These are phyloP conservation scores for Lyophyllum atratum DNA, from an alignment of 768 basidiomycete species.

Conservation along the genomic window DNA sequence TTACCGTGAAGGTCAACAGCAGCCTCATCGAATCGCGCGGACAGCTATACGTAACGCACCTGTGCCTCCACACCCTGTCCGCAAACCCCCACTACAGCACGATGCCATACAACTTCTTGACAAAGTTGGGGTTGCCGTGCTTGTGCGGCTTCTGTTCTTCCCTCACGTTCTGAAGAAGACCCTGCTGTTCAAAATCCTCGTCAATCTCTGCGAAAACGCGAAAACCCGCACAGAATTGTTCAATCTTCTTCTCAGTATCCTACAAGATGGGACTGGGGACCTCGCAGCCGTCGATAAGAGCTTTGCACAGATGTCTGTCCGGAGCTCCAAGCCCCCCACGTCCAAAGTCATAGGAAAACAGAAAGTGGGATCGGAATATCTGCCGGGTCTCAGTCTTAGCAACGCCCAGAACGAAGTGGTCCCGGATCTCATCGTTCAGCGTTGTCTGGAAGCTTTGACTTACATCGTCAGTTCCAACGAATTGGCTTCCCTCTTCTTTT, in stretches of 20 bases:
- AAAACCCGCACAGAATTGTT: slow-evolving; percentile 91
- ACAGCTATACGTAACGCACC: slow-evolving; percentile 31
- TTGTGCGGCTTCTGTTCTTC: slow-evolving; percentile 94
- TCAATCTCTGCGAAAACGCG: slow-evolving; percentile 94
- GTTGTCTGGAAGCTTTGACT: slow-evolving; percentile 88
- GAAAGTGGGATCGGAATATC: slow-evolving; percentile 55
- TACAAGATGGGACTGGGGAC: slow-evolving; percentile 95
- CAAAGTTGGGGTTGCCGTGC: slow-evolving; percentile 82
- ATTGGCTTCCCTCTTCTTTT: slow-evolving; percentile 86
- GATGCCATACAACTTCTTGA: slow-evolving; percentile 95
- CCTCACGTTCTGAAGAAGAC: slow-evolving; percentile 89
- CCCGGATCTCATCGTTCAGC: slow-evolving; percentile 91
- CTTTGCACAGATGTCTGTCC: slow-evolving; percentile 88
- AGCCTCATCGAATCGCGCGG: slow-evolving; percentile 34
- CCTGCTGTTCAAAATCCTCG: slow-evolving; percentile 83
- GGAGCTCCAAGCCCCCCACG: slow-evolving; percentile 50
- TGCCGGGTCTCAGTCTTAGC: slow-evolving; percentile 49
- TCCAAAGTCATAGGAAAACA: slow-evolving; percentile 73
- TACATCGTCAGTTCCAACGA: slow-evolving; percentile 89
- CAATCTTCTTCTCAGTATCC: slow-evolving; percentile 89
- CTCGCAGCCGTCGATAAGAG: slow-evolving; percentile 90
- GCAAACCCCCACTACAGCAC: slow-evolving; percentile 61
- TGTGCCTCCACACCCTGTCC: slow-evolving; percentile 29
- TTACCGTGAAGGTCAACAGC: slow-evolving; percentile 58
- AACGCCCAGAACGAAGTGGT: slow-evolving; percentile 74